Evolutionary conservation across 2,329 filamentous ascomycete species (phyloP), one percentile per base, ranked within the genome.

Genomic region (Furcasterigmium sp.): DNA sequence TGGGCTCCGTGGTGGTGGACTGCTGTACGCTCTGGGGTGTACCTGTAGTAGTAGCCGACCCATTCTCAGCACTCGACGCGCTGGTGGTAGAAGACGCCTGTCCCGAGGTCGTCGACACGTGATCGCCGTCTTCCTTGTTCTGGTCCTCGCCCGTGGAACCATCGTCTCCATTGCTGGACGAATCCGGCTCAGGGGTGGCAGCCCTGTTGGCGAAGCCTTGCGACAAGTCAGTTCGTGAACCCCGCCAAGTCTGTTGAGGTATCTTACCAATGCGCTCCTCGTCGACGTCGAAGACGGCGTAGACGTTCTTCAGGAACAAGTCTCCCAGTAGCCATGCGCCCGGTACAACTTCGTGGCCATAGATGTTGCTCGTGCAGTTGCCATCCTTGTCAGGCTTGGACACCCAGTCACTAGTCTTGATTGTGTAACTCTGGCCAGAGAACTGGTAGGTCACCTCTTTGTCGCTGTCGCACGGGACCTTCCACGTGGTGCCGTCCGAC

Each of bases 251-350:
- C 5, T 35, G 32, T 17, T 14, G 13, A n/a, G 29, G 6, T 13
- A 38, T 59, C 70, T 58, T 59, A 77, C 84, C 85, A 50, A 90
- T 78, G 41, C 75, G 76, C 35, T 62, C 64, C 50, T 80, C 57
- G 49, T 91, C 88, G 42, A 78, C 79, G 60, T 95, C 90, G 59
- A 94, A 95, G 19, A 93, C 83, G 2, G 80, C 73, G 58, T 95
- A 95, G 14, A 95, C 89, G 53, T 94, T 95, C 68, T 94, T 95
- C 48, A 95, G 65, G 54, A 95, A 95, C 1, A 85, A 79, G 51
- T 90, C 89, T 2, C 90, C 90, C 1, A 95, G 64, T n/a, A 95
- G 71, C 88, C 89, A 95, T 21, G 81, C 54, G 53, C 69, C 72
- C 1, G 72, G 65, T 37, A 88, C 82, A 13, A 87, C 79, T 57